Evolutionary conservation across 75 land plant genomes (phyloP).

Genomic region (Sequoia sempervirens): DNA sequence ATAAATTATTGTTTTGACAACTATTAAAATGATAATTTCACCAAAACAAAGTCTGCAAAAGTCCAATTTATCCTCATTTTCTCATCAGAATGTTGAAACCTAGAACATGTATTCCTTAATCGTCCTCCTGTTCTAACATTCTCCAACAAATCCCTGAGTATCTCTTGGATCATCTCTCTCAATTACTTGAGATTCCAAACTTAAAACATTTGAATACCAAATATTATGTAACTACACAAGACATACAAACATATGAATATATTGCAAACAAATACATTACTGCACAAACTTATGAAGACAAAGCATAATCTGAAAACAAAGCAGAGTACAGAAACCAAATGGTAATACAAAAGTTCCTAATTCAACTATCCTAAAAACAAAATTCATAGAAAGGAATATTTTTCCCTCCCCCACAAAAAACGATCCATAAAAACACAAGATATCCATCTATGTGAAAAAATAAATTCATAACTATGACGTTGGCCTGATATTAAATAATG

Average conservation of each 20-base stretch:
- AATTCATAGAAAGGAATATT: background rate
- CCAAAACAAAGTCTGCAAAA: no score
- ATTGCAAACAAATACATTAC: no score
- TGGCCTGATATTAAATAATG: background rate
- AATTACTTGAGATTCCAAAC: background rate
- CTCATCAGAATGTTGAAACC: background rate
- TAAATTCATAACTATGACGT: background rate
- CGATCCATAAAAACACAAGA: background rate
- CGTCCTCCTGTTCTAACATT: background rate
- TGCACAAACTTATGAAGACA: background rate
- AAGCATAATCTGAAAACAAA: background rate
- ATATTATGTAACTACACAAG: no score
- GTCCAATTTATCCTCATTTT: background rate
- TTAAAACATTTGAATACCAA: background rate
- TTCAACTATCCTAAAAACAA: background rate
- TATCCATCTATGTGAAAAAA: background rate
- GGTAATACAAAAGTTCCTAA: background rate
- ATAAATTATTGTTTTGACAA: no score
- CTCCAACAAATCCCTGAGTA: background rate
- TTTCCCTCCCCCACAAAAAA: background rate
- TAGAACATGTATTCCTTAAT: no score
- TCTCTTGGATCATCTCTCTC: background rate
- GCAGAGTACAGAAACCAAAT: background rate
- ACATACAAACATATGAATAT: background rate
- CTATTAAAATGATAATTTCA: no score